These are phyloP conservation scores for Mycena chlorophos DNA, from an alignment of 768 basidiomycete genomes.

Conservation along the genomic window DNA sequence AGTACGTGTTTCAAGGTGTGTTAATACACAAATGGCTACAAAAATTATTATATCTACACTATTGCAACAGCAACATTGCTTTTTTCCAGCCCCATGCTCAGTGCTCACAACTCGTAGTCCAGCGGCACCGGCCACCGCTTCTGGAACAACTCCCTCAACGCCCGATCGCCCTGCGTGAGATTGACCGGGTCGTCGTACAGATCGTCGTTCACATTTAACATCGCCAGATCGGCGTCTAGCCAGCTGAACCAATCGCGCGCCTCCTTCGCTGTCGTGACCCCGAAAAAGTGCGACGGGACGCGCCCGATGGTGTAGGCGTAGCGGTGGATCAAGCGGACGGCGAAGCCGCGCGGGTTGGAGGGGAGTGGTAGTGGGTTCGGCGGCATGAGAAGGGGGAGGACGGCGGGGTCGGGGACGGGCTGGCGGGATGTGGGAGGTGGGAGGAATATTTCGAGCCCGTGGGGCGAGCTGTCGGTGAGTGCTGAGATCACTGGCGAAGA, in stretches of 20 bases:
- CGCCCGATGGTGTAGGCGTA: slow-evolving; percentile 36
- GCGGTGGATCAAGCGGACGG: slow-evolving; percentile 33
- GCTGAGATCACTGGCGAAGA: slow-evolving; percentile 11
- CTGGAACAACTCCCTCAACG: slow-evolving; percentile 9
- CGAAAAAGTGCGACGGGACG: slow-evolving; percentile 23
- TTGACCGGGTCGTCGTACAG: slow-evolving; percentile 19
- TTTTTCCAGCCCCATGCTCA: too few species aligned
- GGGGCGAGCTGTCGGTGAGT: slow-evolving; percentile 15
- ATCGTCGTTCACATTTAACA: slow-evolving; percentile 38
- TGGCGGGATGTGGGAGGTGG: slow-evolving; percentile 11
- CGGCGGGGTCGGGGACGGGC: slow-evolving; percentile 19
- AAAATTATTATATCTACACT: too few species aligned
- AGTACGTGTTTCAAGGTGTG: too few species aligned
- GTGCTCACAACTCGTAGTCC: not conserved
- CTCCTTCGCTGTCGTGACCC: slow-evolving; percentile 11
- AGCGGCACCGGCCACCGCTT: slow-evolving; percentile 4
- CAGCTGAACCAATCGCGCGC: slow-evolving; percentile 16
- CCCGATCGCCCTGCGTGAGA: slow-evolving; percentile 7
- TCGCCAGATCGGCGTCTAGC: slow-evolving; percentile 27
- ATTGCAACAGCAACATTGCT: too few species aligned
- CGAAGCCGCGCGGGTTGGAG: slow-evolving; percentile 27
- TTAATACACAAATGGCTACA: too few species aligned
- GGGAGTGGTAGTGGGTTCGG: slow-evolving; percentile 16
- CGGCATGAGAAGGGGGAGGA: slow-evolving; percentile 21
- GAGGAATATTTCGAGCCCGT: slow-evolving; percentile 15